Evolutionary conservation across 805 yeast species (phyloP).

Genomic region (Starmerella stigmatis): DNA sequence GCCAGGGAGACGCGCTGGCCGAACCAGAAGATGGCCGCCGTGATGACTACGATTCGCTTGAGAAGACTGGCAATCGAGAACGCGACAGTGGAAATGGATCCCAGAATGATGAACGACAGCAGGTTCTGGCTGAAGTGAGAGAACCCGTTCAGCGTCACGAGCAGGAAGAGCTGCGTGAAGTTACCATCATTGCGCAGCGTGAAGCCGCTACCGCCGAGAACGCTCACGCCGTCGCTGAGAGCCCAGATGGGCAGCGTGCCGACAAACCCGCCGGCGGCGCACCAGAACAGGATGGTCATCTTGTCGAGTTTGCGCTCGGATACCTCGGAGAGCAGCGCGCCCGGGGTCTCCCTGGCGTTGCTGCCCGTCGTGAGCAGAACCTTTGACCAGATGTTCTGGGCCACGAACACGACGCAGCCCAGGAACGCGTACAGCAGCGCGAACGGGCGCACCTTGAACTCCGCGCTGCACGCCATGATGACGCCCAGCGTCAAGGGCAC

Average conservation of each 20-base stretch:
- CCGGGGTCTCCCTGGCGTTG: constrained; percentile 15
- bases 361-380: constrained; percentile 48
- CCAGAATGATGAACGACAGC: constrained; percentile 69
- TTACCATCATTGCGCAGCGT: constrained; percentile 21
- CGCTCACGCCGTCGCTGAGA: constrained; percentile 42
- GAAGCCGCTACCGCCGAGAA: constrained; percentile 15
- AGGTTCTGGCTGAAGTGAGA: constrained; percentile 73
- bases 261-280: constrained; percentile 60
- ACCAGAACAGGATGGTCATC: constrained; percentile 67
- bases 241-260: constrained; percentile 69
- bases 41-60: constrained; percentile 77
- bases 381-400: constrained; percentile 80
- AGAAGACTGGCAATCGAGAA: constrained; percentile 80
- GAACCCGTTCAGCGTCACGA: constrained; percentile 55
- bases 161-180: constrained; percentile 35
- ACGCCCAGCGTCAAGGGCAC: constrained; percentile 76
- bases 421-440: constrained; percentile 62
- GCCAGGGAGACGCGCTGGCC: constrained; percentile 36
- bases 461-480: constrained; percentile 47
- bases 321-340: constrained; percentile 1
- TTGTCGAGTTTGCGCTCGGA: constrained; percentile 51
- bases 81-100: constrained; percentile 71
- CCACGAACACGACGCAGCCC: constrained; percentile 66
- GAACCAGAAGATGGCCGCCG: constrained; percentile 60
- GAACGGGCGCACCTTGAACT: constrained; percentile 37